These are phyloP conservation scores for Leptomonas pyrrhocoris DNA, from an alignment of 208 protist species.

Conservation along the genomic window DNA sequence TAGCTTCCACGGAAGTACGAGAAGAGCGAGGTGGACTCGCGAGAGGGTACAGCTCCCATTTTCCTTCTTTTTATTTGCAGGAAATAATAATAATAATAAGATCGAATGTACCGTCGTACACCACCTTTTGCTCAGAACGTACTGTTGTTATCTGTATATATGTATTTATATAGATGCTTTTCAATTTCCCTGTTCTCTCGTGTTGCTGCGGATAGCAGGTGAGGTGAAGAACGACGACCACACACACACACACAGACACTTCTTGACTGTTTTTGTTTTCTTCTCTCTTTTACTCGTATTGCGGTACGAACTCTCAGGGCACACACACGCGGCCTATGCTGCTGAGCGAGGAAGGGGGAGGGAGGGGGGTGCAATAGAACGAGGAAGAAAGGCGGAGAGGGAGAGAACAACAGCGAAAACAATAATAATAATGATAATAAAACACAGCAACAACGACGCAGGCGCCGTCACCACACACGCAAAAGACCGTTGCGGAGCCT, in stretches of 20 bases:
- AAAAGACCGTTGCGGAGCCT: too few relatives aligned
- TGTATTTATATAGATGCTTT: neutral
- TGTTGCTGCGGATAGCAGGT: too few relatives aligned
- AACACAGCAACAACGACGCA: neutral
- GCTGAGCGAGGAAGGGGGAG: too few relatives aligned
- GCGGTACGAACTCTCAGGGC: neutral
- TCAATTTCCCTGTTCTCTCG: too few relatives aligned
- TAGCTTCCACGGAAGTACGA: slow-evolving; percentile 88
- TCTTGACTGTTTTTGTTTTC: neutral
- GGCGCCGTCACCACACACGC: neutral
- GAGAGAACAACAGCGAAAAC: too few relatives aligned
- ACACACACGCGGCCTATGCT: slow-evolving; percentile 17
- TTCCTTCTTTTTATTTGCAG: neutral
- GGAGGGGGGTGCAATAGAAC: too few relatives aligned
- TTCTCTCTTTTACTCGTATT: neutral
- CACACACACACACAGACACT: neutral
- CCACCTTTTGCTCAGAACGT: neutral
- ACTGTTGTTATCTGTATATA: neutral
- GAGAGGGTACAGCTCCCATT: slow-evolving; percentile 78
- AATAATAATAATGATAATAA: neutral
- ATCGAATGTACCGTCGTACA: too few relatives aligned
- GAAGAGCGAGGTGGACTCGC: slow-evolving; percentile 69
- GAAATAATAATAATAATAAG: neutral
- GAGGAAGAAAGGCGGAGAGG: slow-evolving; percentile 6
- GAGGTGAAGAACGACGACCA: too few relatives aligned